Evolutionary conservation across 2,329 filamentous ascomycete genomes (phyloP), one percentile per base, ranked within the genome.

Genomic region (Pseudogymnoascus sp.): DNA sequence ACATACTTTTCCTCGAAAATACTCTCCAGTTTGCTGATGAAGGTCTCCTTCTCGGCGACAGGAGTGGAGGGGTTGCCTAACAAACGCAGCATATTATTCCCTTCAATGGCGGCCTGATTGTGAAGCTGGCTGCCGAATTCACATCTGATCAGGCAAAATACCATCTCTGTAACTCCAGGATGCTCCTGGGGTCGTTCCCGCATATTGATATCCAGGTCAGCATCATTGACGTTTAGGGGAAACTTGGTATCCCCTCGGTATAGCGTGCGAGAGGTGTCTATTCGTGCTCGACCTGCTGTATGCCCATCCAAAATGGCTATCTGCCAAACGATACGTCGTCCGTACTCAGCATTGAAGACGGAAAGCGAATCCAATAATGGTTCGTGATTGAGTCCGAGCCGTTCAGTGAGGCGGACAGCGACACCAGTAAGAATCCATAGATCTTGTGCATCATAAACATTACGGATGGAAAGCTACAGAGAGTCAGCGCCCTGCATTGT

Each of bases 261-360:
- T 4, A 70, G 69, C 7, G 76, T 71, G 5, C 82, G 73, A n/a
- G 77, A 73, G 9, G 77, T 73, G 14, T 73, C 77, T 1, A 78
- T 76, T 9, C 83, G 83, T 3, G 81, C 78, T 59, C 84, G 78
- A 67, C 85, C 82, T 5, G 82, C 78, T 1, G 79, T 78, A 6
- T 81, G 79, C 28, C 80, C 75, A 65, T 88, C 86, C 1, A 87
- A 76, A n/a, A 85, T 78, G 31, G 85, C 71, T n/a, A 88, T 79
- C 66, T 87, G 83, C 75, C 83, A 83, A 81, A 85, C 88, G 0
- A 88, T 70, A 2, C 86, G 78, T 7, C 85, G 79, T 18, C 85
- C 79, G 73, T 87, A 80, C 71, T 87, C 82, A 2, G 79, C 78
- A 63, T 87, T 80, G 65, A 83, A 88, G 0, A 81, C 78, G 4